Percentiles rank a stretch among this genome's conserved stretches.
phyloP scores from a whole-genome alignment of 495 filamentous ascomycete genomes.

The Darksidea phi region DNA sequence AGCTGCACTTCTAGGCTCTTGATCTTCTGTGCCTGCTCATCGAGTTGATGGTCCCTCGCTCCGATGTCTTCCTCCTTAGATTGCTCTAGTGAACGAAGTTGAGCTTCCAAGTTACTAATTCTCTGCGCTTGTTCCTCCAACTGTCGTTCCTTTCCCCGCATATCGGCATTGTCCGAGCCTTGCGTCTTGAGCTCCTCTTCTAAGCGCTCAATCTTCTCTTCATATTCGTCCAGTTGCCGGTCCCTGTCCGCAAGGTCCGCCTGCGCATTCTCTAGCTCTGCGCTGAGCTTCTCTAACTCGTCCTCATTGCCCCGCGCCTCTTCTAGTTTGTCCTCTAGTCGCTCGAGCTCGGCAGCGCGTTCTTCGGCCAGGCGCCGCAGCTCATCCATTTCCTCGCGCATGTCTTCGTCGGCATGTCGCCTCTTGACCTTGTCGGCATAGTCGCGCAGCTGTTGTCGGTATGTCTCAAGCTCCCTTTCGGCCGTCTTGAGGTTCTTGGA shows the following conservation, averaged over 20 bases:
- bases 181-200: constrained; percentile 53
- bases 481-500: constrained; percentile 74
- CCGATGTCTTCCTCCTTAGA: constrained; percentile 60
- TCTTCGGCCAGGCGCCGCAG: constrained; percentile 53
- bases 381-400: constrained; percentile 59
- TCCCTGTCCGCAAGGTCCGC: constrained; percentile 24
- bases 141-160: constrained; percentile 45
- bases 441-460: constrained; percentile 73
- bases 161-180: constrained; percentile 21
- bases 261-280: constrained; percentile 10
- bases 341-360: constrained; percentile 40
- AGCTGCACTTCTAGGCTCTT: constrained; percentile 49
- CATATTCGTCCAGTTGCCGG: constrained; percentile 20
- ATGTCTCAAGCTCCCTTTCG: constrained; percentile 77
- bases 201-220: constrained; percentile 45
- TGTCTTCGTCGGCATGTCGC: constrained; percentile 64
- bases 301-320: constrained; percentile 12
- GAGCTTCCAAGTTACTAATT: constrained; percentile 26
- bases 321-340: constrained; percentile 37
- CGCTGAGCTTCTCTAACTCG: constrained; percentile 20
- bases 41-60: constrained; percentile 58
- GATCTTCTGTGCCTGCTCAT: constrained; percentile 49
- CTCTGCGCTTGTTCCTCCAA: constrained; percentile 28
- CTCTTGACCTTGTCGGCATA: constrained; percentile 74
- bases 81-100: constrained; percentile 10